phyloP scores from a whole-genome alignment of 306 rosid species.

The Rosa multiflora region DNA sequence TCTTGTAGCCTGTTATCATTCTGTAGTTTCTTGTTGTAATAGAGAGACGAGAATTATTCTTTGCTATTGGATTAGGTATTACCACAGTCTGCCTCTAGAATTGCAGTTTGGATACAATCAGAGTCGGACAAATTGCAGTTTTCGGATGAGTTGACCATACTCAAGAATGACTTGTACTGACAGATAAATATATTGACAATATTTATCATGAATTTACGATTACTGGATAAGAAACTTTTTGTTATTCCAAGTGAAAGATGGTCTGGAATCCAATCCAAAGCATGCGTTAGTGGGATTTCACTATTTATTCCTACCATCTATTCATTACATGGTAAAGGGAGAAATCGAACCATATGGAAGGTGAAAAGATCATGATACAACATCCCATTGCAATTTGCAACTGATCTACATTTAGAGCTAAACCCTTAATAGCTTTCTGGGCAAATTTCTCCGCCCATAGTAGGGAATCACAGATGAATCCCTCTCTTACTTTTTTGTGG shows the following conservation, averaged over 20 bases:
- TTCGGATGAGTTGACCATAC: not conserved
- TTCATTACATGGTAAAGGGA: not conserved
- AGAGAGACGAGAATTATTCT: constrained; percentile 11
- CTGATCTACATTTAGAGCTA: not conserved
- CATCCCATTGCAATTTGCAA: not conserved
- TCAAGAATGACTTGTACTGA: not conserved
- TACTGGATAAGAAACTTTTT: not conserved
- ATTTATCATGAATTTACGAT: not conserved
- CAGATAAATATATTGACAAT: not conserved
- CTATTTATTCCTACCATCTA: not conserved
- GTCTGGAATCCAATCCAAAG: not conserved
- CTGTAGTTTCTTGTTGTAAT: not conserved
- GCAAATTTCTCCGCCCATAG: too few species aligned
- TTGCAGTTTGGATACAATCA: not conserved
- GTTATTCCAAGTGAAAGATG: not conserved
- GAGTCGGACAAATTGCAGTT: not conserved
- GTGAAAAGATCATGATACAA: not conserved
- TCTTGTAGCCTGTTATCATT: constrained; percentile 11
- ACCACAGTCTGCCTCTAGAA: not conserved
- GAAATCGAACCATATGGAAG: not conserved
- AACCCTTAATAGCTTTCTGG: too few species aligned
- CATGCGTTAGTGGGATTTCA: not conserved
- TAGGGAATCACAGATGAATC: too few species aligned
- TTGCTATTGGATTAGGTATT: not conserved
- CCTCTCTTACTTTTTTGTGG: too few species aligned